Conservation (phyloP, 345 rosid genomes). For the Citrus medica region DNA sequence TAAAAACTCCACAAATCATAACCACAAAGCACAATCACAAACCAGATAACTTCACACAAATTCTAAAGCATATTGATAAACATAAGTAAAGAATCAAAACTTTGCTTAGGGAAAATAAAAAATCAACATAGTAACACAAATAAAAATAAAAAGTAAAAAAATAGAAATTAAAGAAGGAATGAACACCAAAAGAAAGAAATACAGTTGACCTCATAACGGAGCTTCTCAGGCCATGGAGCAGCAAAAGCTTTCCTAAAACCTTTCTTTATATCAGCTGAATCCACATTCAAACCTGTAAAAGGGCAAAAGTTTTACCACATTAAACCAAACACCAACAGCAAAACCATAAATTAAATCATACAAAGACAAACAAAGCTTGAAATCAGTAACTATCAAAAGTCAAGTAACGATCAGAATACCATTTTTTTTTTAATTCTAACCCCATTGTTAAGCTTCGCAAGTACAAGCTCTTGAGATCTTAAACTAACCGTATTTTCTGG, state of each 20-base stretch:
- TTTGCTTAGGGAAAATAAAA: too few species aligned
- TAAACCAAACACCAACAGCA: neutral
- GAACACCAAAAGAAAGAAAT: neutral
- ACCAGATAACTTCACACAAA: too few species aligned
- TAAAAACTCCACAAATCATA: neutral
- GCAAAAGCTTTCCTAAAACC: slow-evolving; percentile 84
- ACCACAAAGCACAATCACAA: too few species aligned
- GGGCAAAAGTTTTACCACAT: neutral
- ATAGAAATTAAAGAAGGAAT: too few species aligned
- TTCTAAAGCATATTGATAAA: too few species aligned
- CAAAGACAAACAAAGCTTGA: neutral
- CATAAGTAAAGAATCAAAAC: too few species aligned
- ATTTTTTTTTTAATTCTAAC: too few species aligned
- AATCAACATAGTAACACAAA: too few species aligned
- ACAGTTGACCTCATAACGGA: slow-evolving; percentile 69
- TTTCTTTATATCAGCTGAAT: slow-evolving; percentile 65
- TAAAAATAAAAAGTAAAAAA: too few species aligned
- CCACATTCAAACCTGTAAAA: slow-evolving; percentile 54
- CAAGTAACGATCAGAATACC: neutral
- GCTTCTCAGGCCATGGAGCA: slow-evolving; percentile 78
- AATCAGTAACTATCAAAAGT: neutral
- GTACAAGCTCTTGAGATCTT: neutral
- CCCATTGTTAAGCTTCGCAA: neutral
- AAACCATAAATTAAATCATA: neutral
- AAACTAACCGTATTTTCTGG: slow-evolving; percentile 68